These are phyloP conservation scores for Alternaria brassicae DNA, from an alignment of 2,329 filamentous ascomycete genomes.

Conservation along the genomic window DNA sequence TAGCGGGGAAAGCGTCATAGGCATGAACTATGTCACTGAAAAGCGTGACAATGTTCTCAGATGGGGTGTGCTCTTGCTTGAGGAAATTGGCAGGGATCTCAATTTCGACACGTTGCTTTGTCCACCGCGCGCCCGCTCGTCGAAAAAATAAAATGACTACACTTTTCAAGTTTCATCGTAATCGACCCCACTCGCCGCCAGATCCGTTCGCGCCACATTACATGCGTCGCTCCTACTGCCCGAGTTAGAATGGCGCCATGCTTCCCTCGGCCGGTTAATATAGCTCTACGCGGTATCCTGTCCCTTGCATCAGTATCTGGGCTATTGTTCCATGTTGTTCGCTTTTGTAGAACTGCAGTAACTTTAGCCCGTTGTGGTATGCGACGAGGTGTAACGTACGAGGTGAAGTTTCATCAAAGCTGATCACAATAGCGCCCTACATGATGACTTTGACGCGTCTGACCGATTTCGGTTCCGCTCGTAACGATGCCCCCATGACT, in stretches of 20 bases:
- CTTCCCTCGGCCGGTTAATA: background rate
- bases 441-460: background rate
- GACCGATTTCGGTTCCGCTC: background rate
- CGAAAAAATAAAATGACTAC: background rate
- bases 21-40: background rate
- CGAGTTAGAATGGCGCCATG: background rate
- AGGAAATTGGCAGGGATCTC: conserved; percentile 4
- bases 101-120: conserved; percentile 7
- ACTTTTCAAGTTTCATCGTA: background rate
- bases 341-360: background rate
- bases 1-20: background rate
- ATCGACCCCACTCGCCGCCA: background rate
- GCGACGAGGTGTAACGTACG: background rate
- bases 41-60: background rate
- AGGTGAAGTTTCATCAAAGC: background rate
- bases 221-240: background rate
- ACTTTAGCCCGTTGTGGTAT: background rate
- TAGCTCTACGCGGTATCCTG: background rate
- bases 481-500: background rate
- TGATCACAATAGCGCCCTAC: background rate
- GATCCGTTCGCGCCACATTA: background rate
- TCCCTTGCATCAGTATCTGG: background rate
- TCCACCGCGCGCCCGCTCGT: background rate
- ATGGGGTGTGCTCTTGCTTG: background rate
- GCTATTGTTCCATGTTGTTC: background rate